Base-by-base conservation (phyloP, 345 rosid species). In the Rubroshorea leprosula region DNA sequence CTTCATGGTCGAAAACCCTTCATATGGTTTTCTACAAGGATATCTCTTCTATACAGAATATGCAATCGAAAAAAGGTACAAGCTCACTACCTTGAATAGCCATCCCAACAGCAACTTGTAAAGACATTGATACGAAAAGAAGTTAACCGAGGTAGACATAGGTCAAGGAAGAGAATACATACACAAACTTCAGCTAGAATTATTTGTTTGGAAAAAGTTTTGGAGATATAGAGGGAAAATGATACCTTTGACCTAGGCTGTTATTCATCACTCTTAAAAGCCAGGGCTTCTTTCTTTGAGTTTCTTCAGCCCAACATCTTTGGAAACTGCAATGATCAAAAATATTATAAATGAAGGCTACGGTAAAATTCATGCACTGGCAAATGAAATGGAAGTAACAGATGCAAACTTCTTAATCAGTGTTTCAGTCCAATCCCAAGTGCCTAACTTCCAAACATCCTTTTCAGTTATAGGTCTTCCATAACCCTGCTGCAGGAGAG, bases 101-200 rank as follows among this genome's bases (percentile, higher is more conserved):
- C 95, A 95, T 63, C 85, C 98, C 66, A 83, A 72, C 96, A 96
- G 87, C 65, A 90, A 90, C 82, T 96, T 90, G 68, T n/a, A n/a
- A n/a, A 31, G 55, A 15, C 38, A 41, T n/a, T 62, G 17, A 43
- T 49, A n/a, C n/a, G n/a, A 57, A 31, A 60, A 58, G 9, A 64
- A 48, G 39, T 26, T 38, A 50, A 57, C 29, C 23, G 13, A 35
- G 23, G 57, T 12, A 35, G 14, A 54, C 9, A 18, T 15, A 58
- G 1, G 27, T 13, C 15, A 58, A 48, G 13, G 4, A 43, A 45
- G 35, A 48, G 35, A 29, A 9, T 4, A 29, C 4, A 29, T 29
- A n/a, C n/a, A n/a, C n/a, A n/a, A n/a, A n/a, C n/a, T n/a, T n/a
- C n/a, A n/a, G n/a, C 9, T 4, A 4, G 35, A n/a, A n/a, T n/a